Evolutionary conservation across 306 rosid genomes (phyloP).

Genomic region (Pueraria montana): DNA sequence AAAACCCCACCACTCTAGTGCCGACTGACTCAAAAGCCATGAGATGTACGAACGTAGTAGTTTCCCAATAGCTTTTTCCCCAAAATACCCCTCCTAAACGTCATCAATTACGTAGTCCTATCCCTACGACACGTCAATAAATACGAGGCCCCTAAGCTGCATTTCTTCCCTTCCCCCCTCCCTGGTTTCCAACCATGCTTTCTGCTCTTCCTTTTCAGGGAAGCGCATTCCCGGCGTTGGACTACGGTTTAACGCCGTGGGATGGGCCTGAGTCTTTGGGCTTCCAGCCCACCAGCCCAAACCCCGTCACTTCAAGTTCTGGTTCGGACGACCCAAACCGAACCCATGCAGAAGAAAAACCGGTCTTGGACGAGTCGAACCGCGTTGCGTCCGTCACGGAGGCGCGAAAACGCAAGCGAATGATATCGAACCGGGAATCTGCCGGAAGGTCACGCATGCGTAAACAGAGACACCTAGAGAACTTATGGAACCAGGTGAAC

Average conservation of each 20-base stretch:
- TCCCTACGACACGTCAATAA: slow-evolving; percentile 44
- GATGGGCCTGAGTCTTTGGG: slow-evolving; percentile 51
- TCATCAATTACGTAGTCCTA: neutral
- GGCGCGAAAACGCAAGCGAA: slow-evolving; percentile 79
- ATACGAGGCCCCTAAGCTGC: slow-evolving; percentile 63
- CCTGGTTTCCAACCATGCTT: slow-evolving; percentile 60
- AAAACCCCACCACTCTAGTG: slow-evolving; percentile 58
- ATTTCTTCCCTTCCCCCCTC: slow-evolving; percentile 73
- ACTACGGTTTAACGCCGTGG: slow-evolving; percentile 63
- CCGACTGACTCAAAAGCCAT: slow-evolving; percentile 85
- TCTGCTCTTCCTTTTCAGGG: slow-evolving; percentile 58
- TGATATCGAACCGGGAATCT: slow-evolving; percentile 94
- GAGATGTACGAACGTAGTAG: slow-evolving; percentile 32
- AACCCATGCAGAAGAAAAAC: slow-evolving; percentile 40
- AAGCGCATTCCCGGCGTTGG: slow-evolving; percentile 59
- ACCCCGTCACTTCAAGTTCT: slow-evolving; percentile 50
- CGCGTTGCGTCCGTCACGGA: slow-evolving; percentile 44
- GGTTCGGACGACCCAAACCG: slow-evolving; percentile 60
- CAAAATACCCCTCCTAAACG: slow-evolving; percentile 43
- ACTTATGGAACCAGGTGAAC: slow-evolving; percentile 80
- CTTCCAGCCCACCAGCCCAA: slow-evolving; percentile 46
- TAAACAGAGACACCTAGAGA: slow-evolving; percentile 86
- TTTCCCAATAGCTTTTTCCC: slow-evolving; percentile 9
- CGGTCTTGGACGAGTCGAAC: slow-evolving; percentile 32
- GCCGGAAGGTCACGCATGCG: slow-evolving; percentile 95